Evolutionary conservation across 768 basidiomycete species (phyloP), one percentile per base, ranked within the genome.

Genomic region (Podaxis sp.): DNA sequence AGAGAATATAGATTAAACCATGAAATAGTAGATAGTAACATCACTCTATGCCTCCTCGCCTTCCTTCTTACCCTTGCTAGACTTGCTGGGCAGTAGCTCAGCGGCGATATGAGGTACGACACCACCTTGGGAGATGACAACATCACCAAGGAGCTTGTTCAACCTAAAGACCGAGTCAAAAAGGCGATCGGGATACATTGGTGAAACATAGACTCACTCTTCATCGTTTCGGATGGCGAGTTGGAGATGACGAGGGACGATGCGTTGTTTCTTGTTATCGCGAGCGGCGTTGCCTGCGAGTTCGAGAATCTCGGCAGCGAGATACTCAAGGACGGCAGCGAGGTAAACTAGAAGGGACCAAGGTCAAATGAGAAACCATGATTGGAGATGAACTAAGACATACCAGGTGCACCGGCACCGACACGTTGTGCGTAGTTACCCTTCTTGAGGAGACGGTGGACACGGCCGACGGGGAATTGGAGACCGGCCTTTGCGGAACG

Each of bases 101-200:
- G 77, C 73, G 55, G 78, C 77, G 63, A 96, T 96, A 71, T 83
- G 84, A 61, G 91, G 91, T 18, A 93, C 88, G 61, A 94, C 92
- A 82, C 95, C 95, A 76, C 95, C 95, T 73, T 96, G 93, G 36
- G 93, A 94, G 78, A 96, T 95, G 74, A 94, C 87, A 64, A 96
- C 95, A 65, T 87, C 79, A 25, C 87, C 89, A 47, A 91, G 82
- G 48, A 91, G 79, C 69, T 78, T 82, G 73, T 86, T 86, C 72
- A 90, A 75, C 67, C 87, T 89, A 44, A 21, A 47, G 13, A 44
- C n/a, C 5, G 42, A 18, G 18, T 40, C 11, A 21, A 48, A 51
- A 42, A n/a, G 57, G 37, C 23, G 50, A 48, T 37, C 61, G 37
- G n/a, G 55, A 50, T 61, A 53, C 28, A 53, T 56, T 63, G 51